Conservation (phyloP, 306 rosid genomes). For the Geum urbanum region DNA sequence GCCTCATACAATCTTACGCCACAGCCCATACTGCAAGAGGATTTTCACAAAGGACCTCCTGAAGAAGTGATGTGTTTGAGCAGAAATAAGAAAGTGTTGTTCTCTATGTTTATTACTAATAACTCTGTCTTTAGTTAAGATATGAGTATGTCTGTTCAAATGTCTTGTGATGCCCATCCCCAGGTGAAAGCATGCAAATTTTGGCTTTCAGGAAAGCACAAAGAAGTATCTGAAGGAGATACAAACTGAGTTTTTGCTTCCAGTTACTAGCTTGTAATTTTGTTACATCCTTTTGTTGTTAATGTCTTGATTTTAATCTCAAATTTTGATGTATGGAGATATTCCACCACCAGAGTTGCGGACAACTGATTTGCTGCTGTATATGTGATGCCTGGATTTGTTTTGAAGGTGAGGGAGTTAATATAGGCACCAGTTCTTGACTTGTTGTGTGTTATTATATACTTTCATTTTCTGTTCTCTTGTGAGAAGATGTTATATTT, state of each 20-base stretch:
- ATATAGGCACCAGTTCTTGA: background rate
- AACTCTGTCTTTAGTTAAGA: conserved; percentile 10
- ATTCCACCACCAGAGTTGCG: conserved; percentile 5
- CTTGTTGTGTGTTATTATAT: background rate
- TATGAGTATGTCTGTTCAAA: background rate
- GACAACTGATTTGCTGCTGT: conserved; percentile 2
- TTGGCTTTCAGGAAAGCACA: conserved; percentile 14
- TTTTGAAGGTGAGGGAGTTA: background rate
- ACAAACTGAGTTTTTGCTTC: conserved; percentile 1
- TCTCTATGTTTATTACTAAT: conserved; percentile 17
- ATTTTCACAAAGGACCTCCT: conserved; percentile 44
- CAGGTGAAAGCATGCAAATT: conserved; percentile 10
- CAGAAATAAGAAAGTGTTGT: conserved; percentile 25
- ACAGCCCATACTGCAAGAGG: conserved; percentile 73
- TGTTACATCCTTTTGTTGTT: conserved; percentile 19
- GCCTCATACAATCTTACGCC: conserved; percentile 40
- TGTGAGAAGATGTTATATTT: background rate
- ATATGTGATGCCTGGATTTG: conserved; percentile 5
- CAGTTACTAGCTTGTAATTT: conserved; percentile 1
- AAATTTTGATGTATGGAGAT: conserved; percentile 18
- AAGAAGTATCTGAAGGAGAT: background rate
- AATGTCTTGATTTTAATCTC: conserved; percentile 7
- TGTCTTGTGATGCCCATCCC: background rate
- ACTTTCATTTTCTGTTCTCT: background rate
- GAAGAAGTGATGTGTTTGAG: conserved; percentile 37